phyloP scores from a whole-genome alignment of 768 basidiomycete species.

The Lyophyllum semitale region DNA sequence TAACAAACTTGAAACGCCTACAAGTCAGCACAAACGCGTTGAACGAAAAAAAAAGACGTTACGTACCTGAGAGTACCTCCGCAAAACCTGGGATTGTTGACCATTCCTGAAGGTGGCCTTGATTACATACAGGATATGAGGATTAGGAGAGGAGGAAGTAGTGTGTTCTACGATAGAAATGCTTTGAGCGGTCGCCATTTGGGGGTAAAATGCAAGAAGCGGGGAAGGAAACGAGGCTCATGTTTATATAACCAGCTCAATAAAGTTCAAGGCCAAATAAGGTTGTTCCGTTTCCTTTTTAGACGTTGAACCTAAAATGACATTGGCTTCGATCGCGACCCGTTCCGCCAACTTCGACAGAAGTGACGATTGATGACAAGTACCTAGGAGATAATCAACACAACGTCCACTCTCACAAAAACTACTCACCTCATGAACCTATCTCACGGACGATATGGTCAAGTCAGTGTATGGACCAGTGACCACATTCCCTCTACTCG shows the following conservation, averaged over 20 bases:
- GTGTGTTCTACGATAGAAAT: constrained; percentile 44
- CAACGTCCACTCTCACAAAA: not conserved
- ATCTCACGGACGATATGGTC: no score
- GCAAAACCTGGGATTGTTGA: constrained; percentile 28
- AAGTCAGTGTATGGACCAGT: no score
- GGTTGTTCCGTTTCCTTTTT: constrained; percentile 13
- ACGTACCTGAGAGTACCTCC: constrained; percentile 49
- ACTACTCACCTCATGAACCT: not conserved
- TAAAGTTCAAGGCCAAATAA: constrained; percentile 10
- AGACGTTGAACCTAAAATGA: not conserved
- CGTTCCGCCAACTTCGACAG: no score
- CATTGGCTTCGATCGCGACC: no score
- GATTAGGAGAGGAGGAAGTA: constrained; percentile 44
- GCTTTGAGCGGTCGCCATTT: constrained; percentile 8
- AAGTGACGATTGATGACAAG: no score
- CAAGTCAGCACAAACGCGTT: not conserved
- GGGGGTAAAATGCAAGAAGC: not conserved
- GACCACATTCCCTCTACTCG: no score
- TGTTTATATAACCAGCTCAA: constrained; percentile 1
- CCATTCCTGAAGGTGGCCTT: constrained; percentile 35
- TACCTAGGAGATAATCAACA: not conserved
- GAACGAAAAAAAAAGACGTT: not conserved
- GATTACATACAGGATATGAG: constrained; percentile 48
- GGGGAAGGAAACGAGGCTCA: not conserved
- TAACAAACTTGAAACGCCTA: constrained; percentile 26